Evolutionary conservation across 192 early-diverging fungal genomes (phyloP).

Genomic region (Entomortierella parvispora): DNA sequence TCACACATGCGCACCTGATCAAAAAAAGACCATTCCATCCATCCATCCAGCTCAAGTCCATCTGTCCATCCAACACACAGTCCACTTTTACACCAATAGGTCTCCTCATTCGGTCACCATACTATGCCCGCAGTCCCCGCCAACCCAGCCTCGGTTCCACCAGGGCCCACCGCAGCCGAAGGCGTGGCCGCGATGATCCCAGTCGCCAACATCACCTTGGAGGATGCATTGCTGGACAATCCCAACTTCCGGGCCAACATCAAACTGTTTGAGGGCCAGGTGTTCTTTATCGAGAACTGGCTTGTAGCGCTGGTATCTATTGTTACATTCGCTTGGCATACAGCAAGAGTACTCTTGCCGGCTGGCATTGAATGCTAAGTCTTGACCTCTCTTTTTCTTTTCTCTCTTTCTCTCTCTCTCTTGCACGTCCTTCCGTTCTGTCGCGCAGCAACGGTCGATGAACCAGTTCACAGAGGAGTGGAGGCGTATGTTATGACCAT

Average conservation of each 20-base stretch:
- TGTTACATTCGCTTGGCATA: no score
- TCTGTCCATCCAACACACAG: no score
- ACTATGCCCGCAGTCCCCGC: constrained; percentile 17
- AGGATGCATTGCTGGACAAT: constrained; percentile 63
- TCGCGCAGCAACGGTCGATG: constrained; percentile 40
- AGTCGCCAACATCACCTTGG: constrained; percentile 54
- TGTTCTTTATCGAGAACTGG: constrained; percentile 67
- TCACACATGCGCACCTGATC: no score
- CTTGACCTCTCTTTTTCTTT: no score
- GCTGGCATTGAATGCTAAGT: no score
- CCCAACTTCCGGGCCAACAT: constrained; percentile 66
- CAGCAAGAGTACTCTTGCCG: no score
- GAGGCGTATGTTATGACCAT: constrained; percentile 31
- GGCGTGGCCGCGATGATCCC: constrained; percentile 49
- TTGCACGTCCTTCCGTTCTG: not conserved
- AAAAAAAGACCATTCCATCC: no score
- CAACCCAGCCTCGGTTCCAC: constrained; percentile 23
- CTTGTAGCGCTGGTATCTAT: constrained; percentile 55
- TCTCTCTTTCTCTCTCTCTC: not conserved
- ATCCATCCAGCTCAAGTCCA: no score
- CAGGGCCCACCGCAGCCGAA: constrained; percentile 20
- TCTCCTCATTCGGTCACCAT: no score
- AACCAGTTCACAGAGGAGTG: constrained; percentile 39
- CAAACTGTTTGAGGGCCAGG: constrained; percentile 63
- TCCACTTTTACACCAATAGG: no score